A percentile compares a stretch with the other conserved stretches of the same genome.
Evolutionary conservation across 768 basidiomycete species (phyloP).

Genomic region (Suillus americanus): DNA sequence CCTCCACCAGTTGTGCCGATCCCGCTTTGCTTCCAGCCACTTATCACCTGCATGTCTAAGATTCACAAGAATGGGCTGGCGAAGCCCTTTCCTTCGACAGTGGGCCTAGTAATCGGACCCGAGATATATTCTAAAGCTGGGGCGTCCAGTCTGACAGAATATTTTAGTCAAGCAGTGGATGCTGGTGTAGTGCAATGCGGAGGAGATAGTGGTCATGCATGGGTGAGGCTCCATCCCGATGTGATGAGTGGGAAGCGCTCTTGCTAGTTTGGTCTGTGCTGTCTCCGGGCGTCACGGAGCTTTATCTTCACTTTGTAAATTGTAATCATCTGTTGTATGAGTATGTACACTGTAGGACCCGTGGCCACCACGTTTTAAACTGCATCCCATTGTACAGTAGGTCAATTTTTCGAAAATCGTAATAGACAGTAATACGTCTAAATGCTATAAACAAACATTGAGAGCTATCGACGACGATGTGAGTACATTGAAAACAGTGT

Average conservation of each 20-base stretch:
- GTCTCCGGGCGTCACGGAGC: neutral
- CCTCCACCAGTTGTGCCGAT: too few species aligned
- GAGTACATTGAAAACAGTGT: too few species aligned
- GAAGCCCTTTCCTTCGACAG: slow-evolving; percentile 34
- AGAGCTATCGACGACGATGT: too few species aligned
- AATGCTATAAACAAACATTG: too few species aligned
- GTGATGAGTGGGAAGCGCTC: neutral
- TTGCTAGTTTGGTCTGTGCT: neutral
- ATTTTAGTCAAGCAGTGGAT: slow-evolving; percentile 38
- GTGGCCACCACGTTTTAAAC: too few species aligned
- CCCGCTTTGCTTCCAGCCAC: slow-evolving; percentile 19
- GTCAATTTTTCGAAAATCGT: too few species aligned
- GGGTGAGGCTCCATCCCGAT: slow-evolving; percentile 22
- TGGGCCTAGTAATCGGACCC: slow-evolving; percentile 36
- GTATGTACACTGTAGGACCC: neutral
- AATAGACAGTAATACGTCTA: too few species aligned
- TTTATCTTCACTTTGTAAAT: neutral
- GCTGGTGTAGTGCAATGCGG: slow-evolving; percentile 42
- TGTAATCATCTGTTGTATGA: neutral
- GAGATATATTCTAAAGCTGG: slow-evolving; percentile 40
- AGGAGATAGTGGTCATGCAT: slow-evolving; percentile 35
- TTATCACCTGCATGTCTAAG: slow-evolving; percentile 35
- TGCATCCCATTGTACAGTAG: too few species aligned
- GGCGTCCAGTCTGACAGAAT: slow-evolving; percentile 41
- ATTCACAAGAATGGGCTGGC: slow-evolving; percentile 32